Evolutionary conservation across 331 rosid genomes (phyloP), one percentile per base, ranked within the genome.

Genomic region (Pyracantha coccinea): DNA sequence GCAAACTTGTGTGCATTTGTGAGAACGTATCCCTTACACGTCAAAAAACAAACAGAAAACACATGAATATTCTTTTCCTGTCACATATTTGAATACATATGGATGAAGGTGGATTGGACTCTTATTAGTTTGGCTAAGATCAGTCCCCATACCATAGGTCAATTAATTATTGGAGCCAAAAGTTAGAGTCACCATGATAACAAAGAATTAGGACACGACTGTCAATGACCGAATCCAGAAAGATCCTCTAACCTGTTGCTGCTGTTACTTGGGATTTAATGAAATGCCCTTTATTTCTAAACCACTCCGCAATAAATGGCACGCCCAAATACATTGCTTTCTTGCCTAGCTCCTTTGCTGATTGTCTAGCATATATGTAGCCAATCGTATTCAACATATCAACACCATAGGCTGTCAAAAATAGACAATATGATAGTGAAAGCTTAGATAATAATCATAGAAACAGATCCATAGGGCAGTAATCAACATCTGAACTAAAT

Each of bases 201-300:
- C 55, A 35, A 13, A 61, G 52, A 57, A 68, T 31, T 67, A 70
- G 59, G 59, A 33, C 29, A 62, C 9, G 60, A 68, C 57, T 21
- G 64, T 77, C 72, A 55, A 63, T 73, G 50, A 50, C n/a, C 31
- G 45, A 74, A 77, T 32, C 79, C 44, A 66, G 69, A 68, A 80
- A 61, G 57, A 78, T 60, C 9, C 3, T 64, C 83, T 78, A 71
- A 92, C 98, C 99, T 78, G 99, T 94, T 67, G 99, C 99, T n/a
- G 99, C 99, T 75, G 99, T 92, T 74, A 94, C 99, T 80, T 94
- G 99, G 80, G 99, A 94, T 80, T 92, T 94, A 76, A 94, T 90
- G 74, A 89, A 90, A 84, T 94, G 99, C 72, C 99, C 99, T 85
- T 94, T 94, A 89, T 94, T 92, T 84, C 99, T 88, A 84, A 90